A percentile compares a stretch with the other conserved stretches of the same genome.
phyloP scores from a whole-genome alignment of 2,329 filamentous ascomycete genomes.

The Sodiomyces alkalinus region DNA sequence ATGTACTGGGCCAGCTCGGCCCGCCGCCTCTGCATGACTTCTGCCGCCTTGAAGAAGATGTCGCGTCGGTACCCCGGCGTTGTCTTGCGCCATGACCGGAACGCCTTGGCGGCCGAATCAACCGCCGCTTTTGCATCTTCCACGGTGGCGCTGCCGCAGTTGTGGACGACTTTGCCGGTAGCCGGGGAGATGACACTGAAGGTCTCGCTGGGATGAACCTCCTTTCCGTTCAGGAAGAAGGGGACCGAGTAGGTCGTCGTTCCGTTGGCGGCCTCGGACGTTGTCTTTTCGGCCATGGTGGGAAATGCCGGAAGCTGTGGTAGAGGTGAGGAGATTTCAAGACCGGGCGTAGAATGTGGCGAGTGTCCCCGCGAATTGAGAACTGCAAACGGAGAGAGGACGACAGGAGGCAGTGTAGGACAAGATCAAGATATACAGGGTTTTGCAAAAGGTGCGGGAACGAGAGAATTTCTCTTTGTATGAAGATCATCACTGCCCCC shows the following conservation, averaged over 20 bases:
- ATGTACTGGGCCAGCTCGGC: slow-evolving; percentile 41
- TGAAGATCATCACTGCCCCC: no score
- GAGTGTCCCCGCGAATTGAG: not conserved
- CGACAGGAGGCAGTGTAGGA: no score
- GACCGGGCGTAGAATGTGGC: not conserved
- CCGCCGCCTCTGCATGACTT: slow-evolving; percentile 35
- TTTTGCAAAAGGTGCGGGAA: no score
- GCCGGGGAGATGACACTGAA: slow-evolving; percentile 42
- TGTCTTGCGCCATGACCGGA: slow-evolving; percentile 45
- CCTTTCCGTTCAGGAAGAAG: slow-evolving; percentile 27
- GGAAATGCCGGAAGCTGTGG: no score
- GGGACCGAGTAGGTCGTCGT: slow-evolving; percentile 18
- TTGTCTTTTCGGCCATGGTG: no score
- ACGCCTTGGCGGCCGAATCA: slow-evolving; percentile 38
- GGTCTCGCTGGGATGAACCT: slow-evolving; percentile 28
- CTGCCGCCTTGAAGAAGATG: slow-evolving; percentile 46
- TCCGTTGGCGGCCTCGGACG: no score
- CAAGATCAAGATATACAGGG: no score
- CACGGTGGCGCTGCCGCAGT: slow-evolving; percentile 38
- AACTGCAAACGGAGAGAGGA: not conserved
- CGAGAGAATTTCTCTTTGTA: no score
- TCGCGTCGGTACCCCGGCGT: slow-evolving; percentile 41
- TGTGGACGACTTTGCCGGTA: slow-evolving; percentile 35
- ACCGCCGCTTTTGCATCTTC: slow-evolving; percentile 34
- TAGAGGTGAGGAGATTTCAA: no score